Conservation (phyloP, 1,284 basidiomycete species). For the Fomitopsis pinicola region DNA sequence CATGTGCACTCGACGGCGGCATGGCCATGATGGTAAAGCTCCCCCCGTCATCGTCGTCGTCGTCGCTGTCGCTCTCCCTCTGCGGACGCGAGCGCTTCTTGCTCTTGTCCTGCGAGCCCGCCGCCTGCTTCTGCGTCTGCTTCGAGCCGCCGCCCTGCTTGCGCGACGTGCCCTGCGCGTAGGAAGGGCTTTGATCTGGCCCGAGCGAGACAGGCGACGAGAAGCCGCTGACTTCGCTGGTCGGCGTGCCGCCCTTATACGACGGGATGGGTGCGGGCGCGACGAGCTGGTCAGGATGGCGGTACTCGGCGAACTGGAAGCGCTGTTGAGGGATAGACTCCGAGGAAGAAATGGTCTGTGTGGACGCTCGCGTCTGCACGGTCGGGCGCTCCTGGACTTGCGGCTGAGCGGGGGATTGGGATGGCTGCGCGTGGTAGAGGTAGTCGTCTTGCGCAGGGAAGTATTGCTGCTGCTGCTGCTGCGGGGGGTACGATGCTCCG, state of each 20-base stretch:
- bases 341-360: not conserved
- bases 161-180: not conserved
- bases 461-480: not conserved
- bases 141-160: not conserved
- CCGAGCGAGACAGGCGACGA: slow-evolving; percentile 8
- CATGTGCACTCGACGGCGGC: slow-evolving; percentile 15
- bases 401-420: not conserved
- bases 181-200: slow-evolving; percentile 5
- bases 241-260: slow-evolving; percentile 11
- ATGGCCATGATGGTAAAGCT: slow-evolving; percentile 15
- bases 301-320: slow-evolving; percentile 19
- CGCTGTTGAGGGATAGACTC: slow-evolving; percentile 13
- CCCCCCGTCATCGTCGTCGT: slow-evolving; percentile 15
- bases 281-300: slow-evolving; percentile 13
- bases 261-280: slow-evolving; percentile 5
- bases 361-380: not conserved
- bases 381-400: not conserved
- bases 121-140: not conserved
- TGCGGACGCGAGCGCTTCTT: slow-evolving; percentile 11
- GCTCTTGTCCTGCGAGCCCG: slow-evolving; percentile 4
- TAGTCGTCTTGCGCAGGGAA: slow-evolving; percentile 1
- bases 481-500: not conserved
- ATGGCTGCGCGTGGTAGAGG: not conserved
- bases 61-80: slow-evolving; percentile 18
- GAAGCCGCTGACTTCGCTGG: slow-evolving; percentile 11